phyloP scores from a whole-genome alignment of 371 early-diverging fungal species.

The Nematocida sp. region DNA sequence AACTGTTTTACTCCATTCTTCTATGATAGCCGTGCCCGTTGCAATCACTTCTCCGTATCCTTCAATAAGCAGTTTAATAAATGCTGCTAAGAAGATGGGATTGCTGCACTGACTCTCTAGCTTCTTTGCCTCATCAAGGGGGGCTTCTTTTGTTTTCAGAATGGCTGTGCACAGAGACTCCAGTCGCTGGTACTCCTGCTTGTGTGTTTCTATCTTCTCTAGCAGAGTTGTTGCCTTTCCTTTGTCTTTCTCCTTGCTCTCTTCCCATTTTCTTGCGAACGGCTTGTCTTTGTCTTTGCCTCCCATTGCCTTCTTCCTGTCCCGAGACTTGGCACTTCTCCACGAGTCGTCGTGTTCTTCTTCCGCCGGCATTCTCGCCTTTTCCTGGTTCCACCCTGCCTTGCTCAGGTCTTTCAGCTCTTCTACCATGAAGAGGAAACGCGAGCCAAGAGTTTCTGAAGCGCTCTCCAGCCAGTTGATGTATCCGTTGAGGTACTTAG shows the following conservation, averaged over 20 bases:
- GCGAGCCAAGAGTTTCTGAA: neutral
- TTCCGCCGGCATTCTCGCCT: neutral
- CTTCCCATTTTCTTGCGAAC: neutral
- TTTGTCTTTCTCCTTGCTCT: neutral
- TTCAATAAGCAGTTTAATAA: slow-evolving; percentile 31
- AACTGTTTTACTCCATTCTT: slow-evolving; percentile 10
- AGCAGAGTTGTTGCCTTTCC: neutral
- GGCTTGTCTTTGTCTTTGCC: neutral
- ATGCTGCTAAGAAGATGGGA: slow-evolving; percentile 13
- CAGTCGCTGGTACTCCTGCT: neutral
- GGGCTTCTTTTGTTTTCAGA: neutral
- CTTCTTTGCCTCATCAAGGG: neutral
- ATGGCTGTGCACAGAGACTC: neutral
- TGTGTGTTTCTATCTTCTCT: slow-evolving; percentile 8
- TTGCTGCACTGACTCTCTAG: neutral
- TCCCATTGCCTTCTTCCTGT: slow-evolving; percentile 11
- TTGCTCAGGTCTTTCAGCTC: slow-evolving; percentile 17
- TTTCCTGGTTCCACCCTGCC: slow-evolving; percentile 1
- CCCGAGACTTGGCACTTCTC: slow-evolving; percentile 24
- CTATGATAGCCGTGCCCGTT: slow-evolving; percentile 13
- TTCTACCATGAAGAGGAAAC: slow-evolving; percentile 48
- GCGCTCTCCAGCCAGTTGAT: slow-evolving; percentile 25
- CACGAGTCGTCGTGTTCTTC: slow-evolving; percentile 12
- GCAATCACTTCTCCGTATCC: slow-evolving; percentile 8
- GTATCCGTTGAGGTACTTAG: neutral